Percentiles rank a stretch among this genome's conserved stretches.
Evolutionary conservation across 164 flowering plant species (phyloP).

Genomic region (Nymphaea thermarum): DNA sequence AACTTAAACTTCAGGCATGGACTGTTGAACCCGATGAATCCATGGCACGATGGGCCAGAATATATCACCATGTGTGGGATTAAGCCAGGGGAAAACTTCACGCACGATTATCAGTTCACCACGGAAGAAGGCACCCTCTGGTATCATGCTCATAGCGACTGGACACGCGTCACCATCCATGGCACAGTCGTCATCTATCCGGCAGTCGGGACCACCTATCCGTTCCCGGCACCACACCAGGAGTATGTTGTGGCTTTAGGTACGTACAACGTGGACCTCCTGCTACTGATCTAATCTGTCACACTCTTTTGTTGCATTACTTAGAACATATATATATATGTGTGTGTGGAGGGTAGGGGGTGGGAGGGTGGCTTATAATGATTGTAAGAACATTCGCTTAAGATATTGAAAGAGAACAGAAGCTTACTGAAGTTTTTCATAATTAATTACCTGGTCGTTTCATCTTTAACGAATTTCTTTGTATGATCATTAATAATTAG

Average conservation of each 20-base stretch:
- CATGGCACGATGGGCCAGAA: constrained; percentile 49
- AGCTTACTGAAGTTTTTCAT: no score
- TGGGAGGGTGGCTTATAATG: no score
- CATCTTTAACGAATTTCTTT: no score
- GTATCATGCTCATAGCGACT: constrained; percentile 57
- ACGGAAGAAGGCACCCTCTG: constrained; percentile 36
- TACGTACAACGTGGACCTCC: background rate
- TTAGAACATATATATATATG: no score
- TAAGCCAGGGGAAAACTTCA: constrained; percentile 24
- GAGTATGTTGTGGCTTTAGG: constrained; percentile 11
- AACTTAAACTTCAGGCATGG: constrained; percentile 13
- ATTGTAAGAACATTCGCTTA: no score
- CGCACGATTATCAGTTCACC: constrained; percentile 17
- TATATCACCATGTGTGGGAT: constrained; percentile 43
- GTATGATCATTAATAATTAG: no score
- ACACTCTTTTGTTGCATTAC: no score
- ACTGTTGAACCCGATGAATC: constrained; percentile 29
- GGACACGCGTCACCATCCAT: constrained; percentile 21
- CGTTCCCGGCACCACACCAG: constrained; percentile 13
- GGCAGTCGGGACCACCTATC: constrained; percentile 5
- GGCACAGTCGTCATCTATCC: constrained; percentile 9
- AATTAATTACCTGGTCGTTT: no score
- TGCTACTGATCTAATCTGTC: no score
- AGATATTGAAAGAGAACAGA: no score
- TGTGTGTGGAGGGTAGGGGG: no score